Evolutionary conservation across 1,284 basidiomycete genomes (phyloP).

Genomic region (Sporisorium iseilematis-ciliati): DNA sequence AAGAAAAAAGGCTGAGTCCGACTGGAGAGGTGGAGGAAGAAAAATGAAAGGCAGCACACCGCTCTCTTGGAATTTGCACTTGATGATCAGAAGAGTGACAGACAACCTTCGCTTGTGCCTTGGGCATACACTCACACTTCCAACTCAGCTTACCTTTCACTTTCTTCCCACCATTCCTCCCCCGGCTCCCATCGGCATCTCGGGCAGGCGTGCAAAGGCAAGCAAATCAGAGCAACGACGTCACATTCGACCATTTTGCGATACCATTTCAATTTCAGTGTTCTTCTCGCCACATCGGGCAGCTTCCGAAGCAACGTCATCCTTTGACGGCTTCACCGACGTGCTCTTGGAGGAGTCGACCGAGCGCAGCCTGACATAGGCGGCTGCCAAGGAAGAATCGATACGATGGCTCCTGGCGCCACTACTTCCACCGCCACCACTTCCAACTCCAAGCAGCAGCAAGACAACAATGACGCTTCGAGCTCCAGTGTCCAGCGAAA

Average conservation of each 20-base stretch:
- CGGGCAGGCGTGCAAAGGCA: neutral
- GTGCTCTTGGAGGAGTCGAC: neutral
- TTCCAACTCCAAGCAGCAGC: neutral
- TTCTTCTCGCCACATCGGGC: constrained; percentile 1
- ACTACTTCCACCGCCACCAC: constrained; percentile 2
- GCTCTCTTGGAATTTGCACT: neutral
- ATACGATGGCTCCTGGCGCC: constrained; percentile 19
- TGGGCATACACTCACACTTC: constrained; percentile 3
- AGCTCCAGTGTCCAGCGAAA: neutral
- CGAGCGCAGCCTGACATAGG: neutral
- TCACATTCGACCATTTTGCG: neutral
- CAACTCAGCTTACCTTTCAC: neutral
- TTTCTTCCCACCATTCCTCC: neutral
- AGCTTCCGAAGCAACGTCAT: constrained; percentile 9
- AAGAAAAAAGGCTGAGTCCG: constrained; percentile 12
- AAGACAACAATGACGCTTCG: constrained; percentile 8
- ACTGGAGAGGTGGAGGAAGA: constrained; percentile 20
- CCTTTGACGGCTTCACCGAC: neutral
- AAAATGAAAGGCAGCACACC: neutral
- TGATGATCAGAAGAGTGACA: neutral
- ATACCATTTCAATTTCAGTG: neutral
- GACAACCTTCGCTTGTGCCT: constrained; percentile 1
- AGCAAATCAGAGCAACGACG: neutral
- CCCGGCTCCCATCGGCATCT: neutral
- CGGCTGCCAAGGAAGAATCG: neutral